A percentile compares a stretch with the other conserved stretches of the same genome.
Conservation (phyloP, 1,139 yeast species). For the Suhomyces yuchorum region DNA sequence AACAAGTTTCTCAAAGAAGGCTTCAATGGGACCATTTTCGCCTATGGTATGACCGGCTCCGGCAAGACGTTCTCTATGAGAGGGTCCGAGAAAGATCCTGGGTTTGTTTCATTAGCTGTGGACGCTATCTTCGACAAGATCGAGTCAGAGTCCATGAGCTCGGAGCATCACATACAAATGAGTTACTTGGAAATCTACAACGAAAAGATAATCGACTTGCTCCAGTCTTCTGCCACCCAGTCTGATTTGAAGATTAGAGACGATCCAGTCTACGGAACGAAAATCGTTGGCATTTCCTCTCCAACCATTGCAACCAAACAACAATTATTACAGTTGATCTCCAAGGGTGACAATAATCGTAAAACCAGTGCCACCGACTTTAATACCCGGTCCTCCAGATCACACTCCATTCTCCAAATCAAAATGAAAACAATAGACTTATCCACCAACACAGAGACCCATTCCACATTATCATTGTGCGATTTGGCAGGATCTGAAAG, state of each 20-base stretch:
- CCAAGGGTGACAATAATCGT: constrained; percentile 71
- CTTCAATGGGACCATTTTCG: constrained; percentile 86
- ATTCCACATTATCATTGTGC: constrained; percentile 78
- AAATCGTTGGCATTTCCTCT: constrained; percentile 73
- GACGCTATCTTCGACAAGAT: constrained; percentile 62
- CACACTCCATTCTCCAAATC: constrained; percentile 88
- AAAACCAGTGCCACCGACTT: constrained; percentile 89
- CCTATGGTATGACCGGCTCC: constrained; percentile 95
- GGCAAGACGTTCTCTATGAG: constrained; percentile 94
- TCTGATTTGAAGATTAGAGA: constrained; percentile 73
- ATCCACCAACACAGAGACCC: constrained; percentile 42
- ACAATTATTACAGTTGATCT: constrained; percentile 63
- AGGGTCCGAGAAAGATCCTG: constrained; percentile 68
- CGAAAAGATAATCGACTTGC: constrained; percentile 77
- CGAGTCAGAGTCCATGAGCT: constrained; percentile 26
- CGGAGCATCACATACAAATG: constrained; percentile 50
- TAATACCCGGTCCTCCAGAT: constrained; percentile 81
- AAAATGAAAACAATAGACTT: constrained; percentile 51
- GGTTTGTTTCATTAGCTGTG: constrained; percentile 76
- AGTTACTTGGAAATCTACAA: constrained; percentile 90
- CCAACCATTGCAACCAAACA: constrained; percentile 56
- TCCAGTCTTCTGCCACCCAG: constrained; percentile 32
- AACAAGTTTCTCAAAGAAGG: constrained; percentile 68
- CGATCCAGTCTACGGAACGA: constrained; percentile 70
- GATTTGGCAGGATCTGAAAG: constrained; percentile 96